These are phyloP conservation scores for Tetrahymena malaccensis DNA, from an alignment of 73 alveolate genomes.

Conservation along the genomic window DNA sequence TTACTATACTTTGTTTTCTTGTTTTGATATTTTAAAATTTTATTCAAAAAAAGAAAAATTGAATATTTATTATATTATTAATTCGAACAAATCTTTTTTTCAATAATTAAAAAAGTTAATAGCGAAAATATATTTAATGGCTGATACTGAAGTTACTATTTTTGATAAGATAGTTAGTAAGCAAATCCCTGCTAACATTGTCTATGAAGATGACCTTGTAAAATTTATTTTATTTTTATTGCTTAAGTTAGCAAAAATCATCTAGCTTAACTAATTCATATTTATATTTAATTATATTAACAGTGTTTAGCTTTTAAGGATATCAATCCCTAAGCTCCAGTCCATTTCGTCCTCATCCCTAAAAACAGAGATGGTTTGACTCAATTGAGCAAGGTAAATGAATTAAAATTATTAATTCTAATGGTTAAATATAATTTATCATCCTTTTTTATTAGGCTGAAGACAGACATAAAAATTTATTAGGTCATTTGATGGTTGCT, in stretches of 20 bases:
- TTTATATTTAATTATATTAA: too few relatives aligned
- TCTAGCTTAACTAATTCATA: too few relatives aligned
- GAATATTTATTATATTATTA: background rate
- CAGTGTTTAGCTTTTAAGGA: conserved; percentile 84
- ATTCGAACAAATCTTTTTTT: background rate
- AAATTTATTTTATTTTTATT: background rate
- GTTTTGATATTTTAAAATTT: too few relatives aligned
- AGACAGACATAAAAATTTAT: conserved; percentile 59
- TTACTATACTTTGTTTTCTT: too few relatives aligned
- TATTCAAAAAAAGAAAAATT: background rate
- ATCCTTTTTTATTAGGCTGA: conserved; percentile 29
- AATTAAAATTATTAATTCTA: too few relatives aligned
- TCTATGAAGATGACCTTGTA: conserved; percentile 72
- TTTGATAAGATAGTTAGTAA: conserved; percentile 82
- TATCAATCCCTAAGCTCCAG: conserved; percentile 80
- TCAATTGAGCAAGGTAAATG: conserved; percentile 43
- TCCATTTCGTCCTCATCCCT: conserved; percentile 87
- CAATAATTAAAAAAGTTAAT: background rate
- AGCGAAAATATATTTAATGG: background rate
- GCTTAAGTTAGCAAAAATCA: background rate
- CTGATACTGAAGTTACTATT: conserved; percentile 62
- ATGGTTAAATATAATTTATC: too few relatives aligned
- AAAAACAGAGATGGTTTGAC: conserved; percentile 79
- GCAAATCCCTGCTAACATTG: conserved; percentile 78
- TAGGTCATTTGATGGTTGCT: conserved; percentile 77